A percentile compares a stretch with the other conserved stretches of the same genome.
Evolutionary conservation across 208 protist genomes (phyloP).

Genomic region (Trichomonas vaginalis): DNA sequence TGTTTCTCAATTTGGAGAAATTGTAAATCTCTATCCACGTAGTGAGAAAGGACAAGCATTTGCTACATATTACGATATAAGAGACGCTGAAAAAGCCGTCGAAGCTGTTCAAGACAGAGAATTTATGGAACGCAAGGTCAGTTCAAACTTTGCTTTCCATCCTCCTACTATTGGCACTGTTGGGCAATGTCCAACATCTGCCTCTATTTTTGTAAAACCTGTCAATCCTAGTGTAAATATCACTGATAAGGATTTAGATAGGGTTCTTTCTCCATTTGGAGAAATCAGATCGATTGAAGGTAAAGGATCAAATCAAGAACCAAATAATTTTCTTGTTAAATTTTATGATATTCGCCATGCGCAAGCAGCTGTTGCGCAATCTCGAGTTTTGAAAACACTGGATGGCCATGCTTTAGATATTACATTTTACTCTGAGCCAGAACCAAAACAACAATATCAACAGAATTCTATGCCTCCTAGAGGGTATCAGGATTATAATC

Average conservation of each 20-base stretch:
- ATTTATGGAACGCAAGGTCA: neutral
- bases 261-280: neutral
- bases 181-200: neutral
- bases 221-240: neutral
- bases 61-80: constrained; percentile 10
- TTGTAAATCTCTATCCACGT: neutral
- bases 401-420: neutral
- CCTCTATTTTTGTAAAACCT: neutral
- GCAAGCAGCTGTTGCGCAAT: neutral
- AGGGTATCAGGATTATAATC: neutral
- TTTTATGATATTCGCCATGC: neutral
- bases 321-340: neutral
- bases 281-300: neutral
- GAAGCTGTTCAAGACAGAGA: neutral
- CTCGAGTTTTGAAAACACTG: neutral
- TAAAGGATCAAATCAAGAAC: neutral
- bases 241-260: neutral
- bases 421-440: neutral
- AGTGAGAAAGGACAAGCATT: neutral
- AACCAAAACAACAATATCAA: neutral
- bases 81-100: neutral
- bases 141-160: neutral
- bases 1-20: neutral
- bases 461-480: neutral
- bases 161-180: neutral